phyloP scores from a whole-genome alignment of 805 yeast species.

The Hanseniaspora vineae region DNA sequence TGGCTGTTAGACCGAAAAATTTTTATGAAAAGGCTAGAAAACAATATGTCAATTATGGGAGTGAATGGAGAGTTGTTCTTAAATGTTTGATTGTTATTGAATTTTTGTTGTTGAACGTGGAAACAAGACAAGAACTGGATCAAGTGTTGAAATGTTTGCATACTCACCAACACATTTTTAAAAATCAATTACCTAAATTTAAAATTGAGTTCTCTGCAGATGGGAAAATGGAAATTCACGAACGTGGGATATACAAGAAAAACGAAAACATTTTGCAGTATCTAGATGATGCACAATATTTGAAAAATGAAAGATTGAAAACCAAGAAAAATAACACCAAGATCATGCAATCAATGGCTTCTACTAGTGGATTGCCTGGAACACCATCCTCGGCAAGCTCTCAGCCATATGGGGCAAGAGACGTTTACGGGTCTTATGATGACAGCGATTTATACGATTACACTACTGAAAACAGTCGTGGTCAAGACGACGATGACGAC shows the following conservation, averaged over 20 bases:
- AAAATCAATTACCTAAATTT: constrained; percentile 19
- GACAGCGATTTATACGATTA: constrained; percentile 26
- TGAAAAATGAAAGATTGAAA: constrained; percentile 20
- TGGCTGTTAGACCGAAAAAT: constrained; percentile 24
- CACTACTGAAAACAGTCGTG: constrained; percentile 17
- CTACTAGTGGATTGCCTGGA: constrained; percentile 4
- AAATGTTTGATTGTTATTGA: constrained; percentile 27
- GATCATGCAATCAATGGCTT: constrained; percentile 13
- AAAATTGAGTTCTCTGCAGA: constrained; percentile 22
- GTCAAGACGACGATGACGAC: constrained; percentile 7
- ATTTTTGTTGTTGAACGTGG: constrained; percentile 21
- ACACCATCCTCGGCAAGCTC: constrained; percentile 11
- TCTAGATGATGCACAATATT: constrained; percentile 18
- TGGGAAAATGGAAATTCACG: constrained; percentile 27
- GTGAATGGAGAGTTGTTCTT: constrained; percentile 29
- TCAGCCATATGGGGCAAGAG: constrained; percentile 11
- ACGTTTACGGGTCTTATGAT: constrained; percentile 9
- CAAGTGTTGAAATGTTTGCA: constrained; percentile 20
- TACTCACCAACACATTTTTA: constrained; percentile 22
- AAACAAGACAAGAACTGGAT: constrained; percentile 21
- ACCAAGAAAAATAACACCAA: constrained; percentile 19
- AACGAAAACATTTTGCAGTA: constrained; percentile 20
- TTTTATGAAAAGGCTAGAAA: constrained; percentile 26
- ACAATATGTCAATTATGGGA: constrained; percentile 28
- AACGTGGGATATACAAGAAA: constrained; percentile 24